Evolutionary conservation across 176 grass and related monocot genomes (phyloP).

Genomic region (Zoysia japonica): DNA sequence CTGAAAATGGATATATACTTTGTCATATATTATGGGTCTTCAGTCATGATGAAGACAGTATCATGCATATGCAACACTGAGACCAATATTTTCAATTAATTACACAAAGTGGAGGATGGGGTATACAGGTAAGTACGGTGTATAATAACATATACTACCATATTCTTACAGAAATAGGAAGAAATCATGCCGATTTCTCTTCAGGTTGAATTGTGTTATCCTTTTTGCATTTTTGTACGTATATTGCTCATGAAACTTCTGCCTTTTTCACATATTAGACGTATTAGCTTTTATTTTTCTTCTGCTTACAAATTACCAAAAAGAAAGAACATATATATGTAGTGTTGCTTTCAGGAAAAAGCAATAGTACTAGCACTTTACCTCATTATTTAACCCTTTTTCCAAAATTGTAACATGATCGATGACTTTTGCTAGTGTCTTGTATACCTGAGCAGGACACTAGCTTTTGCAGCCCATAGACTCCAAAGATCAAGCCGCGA

Average conservation of each 20-base stretch:
- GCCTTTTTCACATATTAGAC: too few relatives aligned
- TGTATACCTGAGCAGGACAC: not conserved
- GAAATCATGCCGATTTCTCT: too few relatives aligned
- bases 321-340: not conserved
- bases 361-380: not conserved
- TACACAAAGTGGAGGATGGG: not conserved
- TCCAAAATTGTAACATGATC: not conserved
- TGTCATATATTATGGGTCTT: not conserved
- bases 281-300: too few relatives aligned
- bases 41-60: not conserved
- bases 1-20: not conserved
- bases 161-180: not conserved
- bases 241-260: too few relatives aligned
- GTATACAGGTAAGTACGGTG: not conserved
- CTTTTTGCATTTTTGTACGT: too few relatives aligned
- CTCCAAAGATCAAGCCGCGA: not conserved
- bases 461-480: constrained; percentile 12
- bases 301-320: not conserved
- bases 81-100: not conserved
- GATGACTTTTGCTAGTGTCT: not conserved
- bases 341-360: constrained; percentile 13
- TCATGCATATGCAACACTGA: not conserved
- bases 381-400: not conserved
- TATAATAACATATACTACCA: not conserved
- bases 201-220: too few relatives aligned